phyloP scores from a whole-genome alignment of 352 stramenopile species.

The Phytophthora fragariaefolia region DNA sequence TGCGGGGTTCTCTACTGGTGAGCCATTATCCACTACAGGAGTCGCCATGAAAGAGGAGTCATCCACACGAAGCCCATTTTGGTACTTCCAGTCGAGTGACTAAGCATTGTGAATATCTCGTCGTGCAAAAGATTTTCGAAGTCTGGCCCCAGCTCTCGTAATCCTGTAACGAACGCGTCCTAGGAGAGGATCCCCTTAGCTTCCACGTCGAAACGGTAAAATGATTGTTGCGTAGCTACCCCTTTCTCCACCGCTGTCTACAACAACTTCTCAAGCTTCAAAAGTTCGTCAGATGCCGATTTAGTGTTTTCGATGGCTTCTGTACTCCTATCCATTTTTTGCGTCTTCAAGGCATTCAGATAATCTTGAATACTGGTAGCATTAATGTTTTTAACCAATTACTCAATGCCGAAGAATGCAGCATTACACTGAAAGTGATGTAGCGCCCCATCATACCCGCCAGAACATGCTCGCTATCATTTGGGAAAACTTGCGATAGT shows the following conservation, averaged over 20 bases:
- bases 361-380: too few relatives aligned
- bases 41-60: too few relatives aligned
- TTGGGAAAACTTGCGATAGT: too few relatives aligned
- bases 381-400: too few relatives aligned
- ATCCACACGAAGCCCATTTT: constrained; percentile 41
- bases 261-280: constrained; percentile 58
- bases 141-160: constrained; percentile 50
- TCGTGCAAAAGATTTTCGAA: constrained; percentile 45
- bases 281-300: constrained; percentile 27
- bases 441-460: too few relatives aligned
- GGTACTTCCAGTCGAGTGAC: constrained; percentile 41
- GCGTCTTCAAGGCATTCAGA: too few relatives aligned
- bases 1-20: constrained; percentile 2
- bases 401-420: too few relatives aligned
- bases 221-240: constrained; percentile 57
- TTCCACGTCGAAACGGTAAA: constrained; percentile 85
- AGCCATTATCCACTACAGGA: too few relatives aligned
- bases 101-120: constrained; percentile 41
- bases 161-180: constrained; percentile 54
- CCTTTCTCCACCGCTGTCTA: constrained; percentile 49
- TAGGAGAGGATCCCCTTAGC: constrained; percentile 60
- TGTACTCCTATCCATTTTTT: too few relatives aligned
- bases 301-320: too few relatives aligned
- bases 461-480: too few relatives aligned
- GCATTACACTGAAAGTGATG: too few relatives aligned